phyloP scores from a whole-genome alignment of 306 rosid genomes.

The barrel medic (Medicago truncatula) region DNA sequence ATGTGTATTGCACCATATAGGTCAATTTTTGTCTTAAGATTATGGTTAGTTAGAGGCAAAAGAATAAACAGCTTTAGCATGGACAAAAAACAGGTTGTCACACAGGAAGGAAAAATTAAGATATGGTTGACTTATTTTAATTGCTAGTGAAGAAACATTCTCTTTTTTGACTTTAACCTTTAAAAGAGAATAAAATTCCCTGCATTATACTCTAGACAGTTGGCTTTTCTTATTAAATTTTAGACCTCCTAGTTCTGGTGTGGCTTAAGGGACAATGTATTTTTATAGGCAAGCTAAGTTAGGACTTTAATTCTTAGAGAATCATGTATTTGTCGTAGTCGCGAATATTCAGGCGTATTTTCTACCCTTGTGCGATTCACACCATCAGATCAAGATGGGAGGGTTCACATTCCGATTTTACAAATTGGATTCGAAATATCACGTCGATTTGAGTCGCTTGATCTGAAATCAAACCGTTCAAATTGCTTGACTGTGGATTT shows the following conservation, averaged over 20 bases:
- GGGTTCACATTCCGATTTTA: not conserved
- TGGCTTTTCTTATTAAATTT: constrained; percentile 38
- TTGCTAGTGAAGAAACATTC: constrained; percentile 23
- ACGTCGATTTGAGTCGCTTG: not conserved
- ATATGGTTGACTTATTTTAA: constrained; percentile 41
- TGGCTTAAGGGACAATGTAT: not conserved
- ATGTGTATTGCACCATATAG: not conserved
- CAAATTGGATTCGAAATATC: not conserved
- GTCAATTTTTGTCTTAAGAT: not conserved
- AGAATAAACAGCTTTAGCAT: constrained; percentile 30
- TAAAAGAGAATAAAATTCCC: constrained; percentile 19
- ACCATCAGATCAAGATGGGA: not conserved
- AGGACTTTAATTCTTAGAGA: not conserved
- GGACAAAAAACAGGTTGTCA: constrained; percentile 46
- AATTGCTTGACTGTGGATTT: not conserved
- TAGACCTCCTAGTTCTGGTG: not conserved
- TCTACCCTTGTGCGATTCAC: not conserved
- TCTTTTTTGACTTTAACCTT: constrained; percentile 32
- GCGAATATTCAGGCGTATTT: not conserved
- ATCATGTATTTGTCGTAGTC: not conserved
- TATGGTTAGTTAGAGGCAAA: not conserved
- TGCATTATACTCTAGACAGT: constrained; percentile 17
- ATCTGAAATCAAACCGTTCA: not conserved
- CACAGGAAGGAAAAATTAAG: constrained; percentile 12
- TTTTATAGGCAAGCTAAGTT: not conserved